These are phyloP conservation scores for Trichoderma sp. DNA, from an alignment of 2,329 filamentous ascomycete species.

Conservation along the genomic window DNA sequence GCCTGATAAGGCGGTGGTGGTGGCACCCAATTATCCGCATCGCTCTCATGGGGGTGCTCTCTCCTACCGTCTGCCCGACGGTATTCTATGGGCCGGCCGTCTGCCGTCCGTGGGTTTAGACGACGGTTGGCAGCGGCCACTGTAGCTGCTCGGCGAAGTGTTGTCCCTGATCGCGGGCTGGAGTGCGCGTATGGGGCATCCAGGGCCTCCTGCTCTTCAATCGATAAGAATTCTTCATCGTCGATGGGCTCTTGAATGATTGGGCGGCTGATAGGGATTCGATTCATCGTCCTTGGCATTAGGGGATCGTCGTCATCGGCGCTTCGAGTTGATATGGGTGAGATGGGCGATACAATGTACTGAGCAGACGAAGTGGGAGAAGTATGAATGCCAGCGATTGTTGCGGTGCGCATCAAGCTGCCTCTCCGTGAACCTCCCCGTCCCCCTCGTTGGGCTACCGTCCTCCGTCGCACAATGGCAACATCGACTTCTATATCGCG, in stretches of 20 bases:
- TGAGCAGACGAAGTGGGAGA: slow-evolving; percentile 34
- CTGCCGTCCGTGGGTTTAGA: slow-evolving; percentile 60
- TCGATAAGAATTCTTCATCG: slow-evolving; percentile 48
- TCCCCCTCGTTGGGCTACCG: slow-evolving; percentile 63
- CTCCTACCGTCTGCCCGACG: slow-evolving; percentile 68
- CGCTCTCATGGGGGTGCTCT: slow-evolving; percentile 81
- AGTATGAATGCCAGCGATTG: slow-evolving; percentile 30
- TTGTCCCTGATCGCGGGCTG: slow-evolving; percentile 68
- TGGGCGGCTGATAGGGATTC: slow-evolving; percentile 28
- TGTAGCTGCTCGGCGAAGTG: slow-evolving; percentile 71
- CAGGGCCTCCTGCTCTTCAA: slow-evolving; percentile 62
- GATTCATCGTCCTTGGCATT: slow-evolving; percentile 51
- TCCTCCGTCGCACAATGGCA: slow-evolving; percentile 74
- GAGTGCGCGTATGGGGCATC: slow-evolving; percentile 74
- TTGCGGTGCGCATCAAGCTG: slow-evolving; percentile 52
- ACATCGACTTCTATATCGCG: slow-evolving; percentile 77
- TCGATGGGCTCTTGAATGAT: slow-evolving; percentile 35
- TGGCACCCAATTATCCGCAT: slow-evolving; percentile 86
- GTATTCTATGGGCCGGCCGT: slow-evolving; percentile 60
- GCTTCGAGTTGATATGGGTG: slow-evolving; percentile 36
- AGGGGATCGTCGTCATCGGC: slow-evolving; percentile 52
- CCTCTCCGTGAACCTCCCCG: neutral
- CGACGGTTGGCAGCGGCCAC: slow-evolving; percentile 74
- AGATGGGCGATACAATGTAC: slow-evolving; percentile 30
- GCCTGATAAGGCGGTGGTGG: slow-evolving; percentile 79